A percentile compares a stretch with the other conserved stretches of the same genome.
Conservation (phyloP, 129 eudicot genomes). For the Gnaphalium uliginosum region DNA sequence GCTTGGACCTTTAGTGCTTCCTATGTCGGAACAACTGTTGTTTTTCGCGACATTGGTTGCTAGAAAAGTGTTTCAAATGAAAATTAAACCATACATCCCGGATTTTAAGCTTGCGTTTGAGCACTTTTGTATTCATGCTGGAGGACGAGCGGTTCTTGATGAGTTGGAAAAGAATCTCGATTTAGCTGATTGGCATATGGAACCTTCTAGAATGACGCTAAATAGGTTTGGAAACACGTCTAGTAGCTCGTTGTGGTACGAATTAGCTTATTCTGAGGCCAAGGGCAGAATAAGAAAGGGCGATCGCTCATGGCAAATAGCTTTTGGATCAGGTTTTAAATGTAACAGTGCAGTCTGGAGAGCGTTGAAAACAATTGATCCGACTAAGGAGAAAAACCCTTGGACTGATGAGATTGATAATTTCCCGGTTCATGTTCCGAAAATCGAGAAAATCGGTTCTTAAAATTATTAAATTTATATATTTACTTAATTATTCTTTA, state of each 20-base stretch:
- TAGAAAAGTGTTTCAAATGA: slow-evolving; percentile 59
- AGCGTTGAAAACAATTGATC: slow-evolving; percentile 56
- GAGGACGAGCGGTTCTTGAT: slow-evolving; percentile 68
- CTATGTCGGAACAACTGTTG: slow-evolving; percentile 70
- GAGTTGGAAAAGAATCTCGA: slow-evolving; percentile 70
- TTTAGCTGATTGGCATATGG: slow-evolving; percentile 69
- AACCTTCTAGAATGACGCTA: slow-evolving; percentile 74
- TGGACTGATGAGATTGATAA: slow-evolving; percentile 60
- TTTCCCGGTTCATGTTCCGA: slow-evolving; percentile 64
- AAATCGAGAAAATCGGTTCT: slow-evolving; percentile 37
- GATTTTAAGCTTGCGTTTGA: slow-evolving; percentile 79
- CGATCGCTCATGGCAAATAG: slow-evolving; percentile 61
- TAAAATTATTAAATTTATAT: slow-evolving; percentile 10
- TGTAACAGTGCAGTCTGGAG: slow-evolving; percentile 59
- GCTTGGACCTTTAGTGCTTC: slow-evolving; percentile 70
- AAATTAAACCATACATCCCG: slow-evolving; percentile 70
- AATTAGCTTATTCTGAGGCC: slow-evolving; percentile 61
- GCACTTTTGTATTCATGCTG: slow-evolving; percentile 79
- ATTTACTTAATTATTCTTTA: not conserved
- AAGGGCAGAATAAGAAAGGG: slow-evolving; percentile 69
- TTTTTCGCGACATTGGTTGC: slow-evolving; percentile 61
- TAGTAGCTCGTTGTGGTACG: slow-evolving; percentile 71
- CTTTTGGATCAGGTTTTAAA: slow-evolving; percentile 55
- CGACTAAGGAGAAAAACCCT: slow-evolving; percentile 48
- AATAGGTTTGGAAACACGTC: slow-evolving; percentile 69